Evolutionary conservation across 148 eudicot species (phyloP), one percentile per base, ranked within the genome.

Genomic region (Vaccinium corymbosum): DNA sequence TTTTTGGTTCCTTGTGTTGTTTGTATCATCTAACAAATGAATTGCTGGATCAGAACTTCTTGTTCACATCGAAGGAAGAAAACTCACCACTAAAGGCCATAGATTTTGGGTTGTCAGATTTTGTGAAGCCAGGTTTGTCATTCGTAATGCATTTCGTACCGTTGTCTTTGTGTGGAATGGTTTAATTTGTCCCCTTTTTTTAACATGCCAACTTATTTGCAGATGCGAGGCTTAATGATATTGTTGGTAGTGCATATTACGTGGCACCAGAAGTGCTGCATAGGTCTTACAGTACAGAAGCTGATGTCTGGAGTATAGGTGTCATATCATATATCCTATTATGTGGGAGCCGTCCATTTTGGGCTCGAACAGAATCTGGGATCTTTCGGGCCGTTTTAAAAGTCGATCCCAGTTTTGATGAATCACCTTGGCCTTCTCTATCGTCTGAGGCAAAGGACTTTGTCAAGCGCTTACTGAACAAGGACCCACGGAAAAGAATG

Each of bases 41-140:
- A 75, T 82, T 86, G 74, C 51, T 89, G 83, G 46, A 76, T 79
- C 94, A 94, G 98, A 94, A 94, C 85, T 94, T 94, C 81, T 87
- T 94, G 51, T 94, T 91, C 82, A 86, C 88, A 22, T 89, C 93
- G 1, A 94, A 93, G 83, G 94, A 94, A 10, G 97, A 94, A 46
- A 87, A 91, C 79, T 90, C 98, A 12, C 89, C 84, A 48, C 85
- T 94, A 42, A 91, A 91, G 83, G 90, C 87, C 52, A 89, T 91
- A 80, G 93, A 91, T 83, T 91, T 91, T 85, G 91, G 93, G 22
- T 85, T 91, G 71, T 89, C 91, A 29, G 93, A 89, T 85, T 91
- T 85, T 84, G 88, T 89, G 22, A 91, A 85, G 78, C 93, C 91
- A 87, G 93, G 93, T 91, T 42, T 76, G 84, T 81, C 51, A 22